phyloP scores from a whole-genome alignment of 306 rosid genomes.

The Begonia loranthoides region DNA sequence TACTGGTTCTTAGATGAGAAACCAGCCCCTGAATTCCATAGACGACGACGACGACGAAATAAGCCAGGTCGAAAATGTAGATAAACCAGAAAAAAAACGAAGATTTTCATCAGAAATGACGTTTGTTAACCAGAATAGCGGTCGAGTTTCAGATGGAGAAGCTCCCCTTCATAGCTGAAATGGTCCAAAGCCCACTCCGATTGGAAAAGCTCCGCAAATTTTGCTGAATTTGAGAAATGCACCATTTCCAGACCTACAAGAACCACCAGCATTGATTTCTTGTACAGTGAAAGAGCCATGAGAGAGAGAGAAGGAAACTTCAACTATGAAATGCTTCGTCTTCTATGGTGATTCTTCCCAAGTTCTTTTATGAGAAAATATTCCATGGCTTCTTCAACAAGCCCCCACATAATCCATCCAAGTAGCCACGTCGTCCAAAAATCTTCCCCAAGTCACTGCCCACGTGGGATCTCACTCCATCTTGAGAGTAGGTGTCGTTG shows the following conservation, averaged over 20 bases:
- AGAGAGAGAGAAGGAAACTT: conserved; percentile 6
- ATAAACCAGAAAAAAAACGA: neutral
- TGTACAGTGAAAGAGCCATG: conserved; percentile 6
- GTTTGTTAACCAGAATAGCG: conserved; percentile 47
- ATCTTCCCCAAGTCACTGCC: conserved; percentile 17
- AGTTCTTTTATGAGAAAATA: conserved; percentile 4
- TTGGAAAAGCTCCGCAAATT: conserved; percentile 73
- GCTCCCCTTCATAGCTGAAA: conserved; percentile 61
- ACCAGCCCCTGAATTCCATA: conserved; percentile 63
- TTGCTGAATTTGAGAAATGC: conserved; percentile 39
- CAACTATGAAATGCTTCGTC: neutral
- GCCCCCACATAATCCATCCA: conserved; percentile 7
- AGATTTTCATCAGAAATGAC: neutral
- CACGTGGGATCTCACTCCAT: conserved; percentile 7
- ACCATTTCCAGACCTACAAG: conserved; percentile 27
- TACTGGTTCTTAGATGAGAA: conserved; percentile 68
- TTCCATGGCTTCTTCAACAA: conserved; percentile 26
- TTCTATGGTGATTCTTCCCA: conserved; percentile 8
- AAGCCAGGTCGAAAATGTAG: neutral
- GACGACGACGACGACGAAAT: neutral
- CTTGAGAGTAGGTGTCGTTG: too few species aligned
- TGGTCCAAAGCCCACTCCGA: conserved; percentile 85
- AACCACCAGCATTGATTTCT: conserved; percentile 14
- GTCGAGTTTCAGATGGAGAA: conserved; percentile 67
- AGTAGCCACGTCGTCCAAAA: conserved; percentile 19